A percentile compares a stretch with the other conserved stretches of the same genome.
Conservation (phyloP, 2,329 filamentous ascomycete genomes). For the Alternaria ethzedia region DNA sequence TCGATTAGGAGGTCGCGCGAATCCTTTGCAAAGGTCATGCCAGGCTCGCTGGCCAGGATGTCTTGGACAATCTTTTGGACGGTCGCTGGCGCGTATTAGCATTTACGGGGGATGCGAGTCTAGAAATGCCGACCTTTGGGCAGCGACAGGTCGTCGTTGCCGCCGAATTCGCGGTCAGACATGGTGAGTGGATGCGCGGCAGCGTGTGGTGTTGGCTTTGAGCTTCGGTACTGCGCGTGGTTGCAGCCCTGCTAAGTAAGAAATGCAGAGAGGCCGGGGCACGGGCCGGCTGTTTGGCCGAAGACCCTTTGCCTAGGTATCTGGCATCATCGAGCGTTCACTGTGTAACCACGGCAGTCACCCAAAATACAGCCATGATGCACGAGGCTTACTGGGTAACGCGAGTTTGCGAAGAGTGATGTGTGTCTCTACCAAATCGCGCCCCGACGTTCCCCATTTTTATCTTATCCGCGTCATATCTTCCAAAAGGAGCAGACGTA, state of each 20-base stretch:
- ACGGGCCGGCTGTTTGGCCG: slow-evolving; percentile 18
- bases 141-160: slow-evolving; percentile 52
- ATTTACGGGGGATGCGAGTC: not conserved
- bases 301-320: slow-evolving; percentile 5
- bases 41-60: slow-evolving; percentile 78
- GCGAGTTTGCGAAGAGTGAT: not conserved
- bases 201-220: slow-evolving; percentile 9
- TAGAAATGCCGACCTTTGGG: slow-evolving; percentile 45
- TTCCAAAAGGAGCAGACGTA: not conserved
- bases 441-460: slow-evolving; percentile 7
- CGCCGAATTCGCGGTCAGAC: slow-evolving; percentile 53
- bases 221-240: slow-evolving; percentile 6
- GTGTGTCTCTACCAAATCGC: not conserved
- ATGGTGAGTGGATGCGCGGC: slow-evolving; percentile 37
- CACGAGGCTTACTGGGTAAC: not conserved
- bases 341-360: not conserved
- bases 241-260: slow-evolving; percentile 9
- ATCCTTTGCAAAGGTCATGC: slow-evolving; percentile 91
- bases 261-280: slow-evolving; percentile 6
- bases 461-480: slow-evolving; percentile 4
- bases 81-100: slow-evolving; percentile 59
- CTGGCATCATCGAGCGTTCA: not conserved
- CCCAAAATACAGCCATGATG: not conserved
- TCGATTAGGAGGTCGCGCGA: slow-evolving; percentile 95
- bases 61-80: slow-evolving; percentile 89